Percentiles rank a stretch among this genome's conserved stretches.
phyloP scores from a whole-genome alignment of 495 filamentous ascomycete genomes.

The Aspergillus cavernicola region DNA sequence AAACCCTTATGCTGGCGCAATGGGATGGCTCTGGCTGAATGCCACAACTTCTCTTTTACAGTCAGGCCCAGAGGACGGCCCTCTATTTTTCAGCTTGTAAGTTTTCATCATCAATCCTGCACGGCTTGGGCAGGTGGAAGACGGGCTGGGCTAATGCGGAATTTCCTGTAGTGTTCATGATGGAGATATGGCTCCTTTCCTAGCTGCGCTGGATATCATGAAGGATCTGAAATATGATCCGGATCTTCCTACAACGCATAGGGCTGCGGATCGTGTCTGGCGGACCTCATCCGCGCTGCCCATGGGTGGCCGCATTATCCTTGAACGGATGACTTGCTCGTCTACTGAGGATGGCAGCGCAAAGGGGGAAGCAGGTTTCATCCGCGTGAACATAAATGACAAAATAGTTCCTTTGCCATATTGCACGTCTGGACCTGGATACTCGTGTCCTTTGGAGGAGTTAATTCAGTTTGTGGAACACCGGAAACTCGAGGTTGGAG shows the following conservation, averaged over 20 bases:
- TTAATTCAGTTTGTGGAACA: slow-evolving; percentile 42
- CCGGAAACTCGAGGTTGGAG: slow-evolving; percentile 25
- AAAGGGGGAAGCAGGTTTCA: slow-evolving; percentile 24
- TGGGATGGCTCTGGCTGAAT: slow-evolving; percentile 63
- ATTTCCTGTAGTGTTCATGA: slow-evolving; percentile 49
- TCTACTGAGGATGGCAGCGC: not conserved
- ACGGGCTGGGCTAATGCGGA: not conserved
- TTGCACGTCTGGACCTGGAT: slow-evolving; percentile 49
- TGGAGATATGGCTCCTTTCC: slow-evolving; percentile 55
- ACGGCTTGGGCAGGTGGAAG: not conserved
- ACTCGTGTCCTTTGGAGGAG: slow-evolving; percentile 45
- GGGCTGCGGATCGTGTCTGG: slow-evolving; percentile 44
- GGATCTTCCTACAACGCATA: slow-evolving; percentile 42
- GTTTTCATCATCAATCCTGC: slow-evolving; percentile 13
- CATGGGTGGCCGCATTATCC: slow-evolving; percentile 55
- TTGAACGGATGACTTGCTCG: slow-evolving; percentile 50
- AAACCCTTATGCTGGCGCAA: slow-evolving; percentile 50
- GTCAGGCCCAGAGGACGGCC: slow-evolving; percentile 44
- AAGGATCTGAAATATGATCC: slow-evolving; percentile 32
- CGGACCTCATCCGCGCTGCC: slow-evolving; percentile 53
- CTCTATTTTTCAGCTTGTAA: slow-evolving; percentile 57
- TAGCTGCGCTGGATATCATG: slow-evolving; percentile 53
- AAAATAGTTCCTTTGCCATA: slow-evolving; percentile 49
- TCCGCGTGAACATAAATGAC: slow-evolving; percentile 59
- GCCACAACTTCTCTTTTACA: slow-evolving; percentile 49